phyloP scores from a whole-genome alignment of 2,329 filamentous ascomycete species.

The Blumeria graminis region DNA sequence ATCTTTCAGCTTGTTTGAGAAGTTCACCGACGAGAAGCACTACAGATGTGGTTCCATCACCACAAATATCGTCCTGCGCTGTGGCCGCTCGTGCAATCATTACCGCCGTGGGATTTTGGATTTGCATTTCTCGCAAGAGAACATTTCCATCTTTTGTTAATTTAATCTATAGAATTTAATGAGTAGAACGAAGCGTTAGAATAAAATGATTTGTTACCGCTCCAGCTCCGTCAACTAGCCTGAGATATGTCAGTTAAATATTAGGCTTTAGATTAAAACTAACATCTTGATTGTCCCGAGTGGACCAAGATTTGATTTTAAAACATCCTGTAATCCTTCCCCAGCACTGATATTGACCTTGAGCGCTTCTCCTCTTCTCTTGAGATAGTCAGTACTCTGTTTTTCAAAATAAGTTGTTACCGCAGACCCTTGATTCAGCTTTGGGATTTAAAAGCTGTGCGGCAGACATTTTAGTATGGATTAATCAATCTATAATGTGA shows the following conservation, averaged over 20 bases:
- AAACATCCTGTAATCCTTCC: conserved; percentile 77
- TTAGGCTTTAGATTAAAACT: conserved; percentile 3
- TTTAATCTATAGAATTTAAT: conserved; percentile 44
- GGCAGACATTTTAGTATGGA: conserved; percentile 52
- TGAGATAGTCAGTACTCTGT: conserved; percentile 12
- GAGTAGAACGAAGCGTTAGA: conserved; percentile 8
- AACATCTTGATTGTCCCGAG: conserved; percentile 92
- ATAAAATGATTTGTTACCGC: conserved; percentile 24
- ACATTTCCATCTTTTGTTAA: conserved; percentile 98
- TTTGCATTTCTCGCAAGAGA: conserved; percentile 58
- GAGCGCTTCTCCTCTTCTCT: conserved; percentile 92
- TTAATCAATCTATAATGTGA: neutral
- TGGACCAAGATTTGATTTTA: conserved; percentile 89
- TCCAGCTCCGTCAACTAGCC: conserved; percentile 45
- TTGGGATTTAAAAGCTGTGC: conserved; percentile 97
- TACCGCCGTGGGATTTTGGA: conserved; percentile 93
- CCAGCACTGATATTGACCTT: conserved; percentile 92
- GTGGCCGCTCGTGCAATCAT: conserved; percentile 68
- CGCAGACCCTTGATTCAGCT: conserved; percentile 78
- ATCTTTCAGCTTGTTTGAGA: conserved; percentile 88
- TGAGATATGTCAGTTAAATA: conserved; percentile 15
- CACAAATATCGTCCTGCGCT: conserved; percentile 93
- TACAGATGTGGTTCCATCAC: conserved; percentile 91
- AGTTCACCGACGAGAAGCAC: conserved; percentile 90
- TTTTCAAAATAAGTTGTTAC: conserved; percentile 6